Percentiles rank a stretch among this genome's conserved stretches.
Evolutionary conservation across 192 early-diverging fungal genomes (phyloP).

Genomic region (Linnemannia hyalina): DNA sequence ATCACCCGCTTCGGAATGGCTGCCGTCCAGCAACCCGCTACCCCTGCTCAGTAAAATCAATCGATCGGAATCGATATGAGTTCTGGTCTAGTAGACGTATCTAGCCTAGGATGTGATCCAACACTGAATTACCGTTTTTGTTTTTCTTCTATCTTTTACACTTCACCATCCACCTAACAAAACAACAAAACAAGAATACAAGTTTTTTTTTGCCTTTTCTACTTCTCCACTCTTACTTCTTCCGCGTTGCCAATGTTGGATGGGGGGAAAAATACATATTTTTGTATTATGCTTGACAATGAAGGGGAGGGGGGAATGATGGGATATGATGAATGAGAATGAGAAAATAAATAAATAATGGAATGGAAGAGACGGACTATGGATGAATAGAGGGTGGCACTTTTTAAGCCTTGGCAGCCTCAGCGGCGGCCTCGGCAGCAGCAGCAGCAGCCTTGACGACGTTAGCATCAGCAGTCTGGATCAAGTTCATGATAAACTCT

Average conservation of each 20-base stretch:
- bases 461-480: constrained; percentile 60
- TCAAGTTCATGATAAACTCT: constrained; percentile 64
- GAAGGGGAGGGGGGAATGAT: neutral
- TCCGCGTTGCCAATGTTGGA: neutral
- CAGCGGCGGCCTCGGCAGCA: constrained; percentile 21
- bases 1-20: constrained; percentile 54
- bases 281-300: constrained; percentile 1
- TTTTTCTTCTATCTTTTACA: neutral
- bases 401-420: constrained; percentile 25
- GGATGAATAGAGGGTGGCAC: neutral
- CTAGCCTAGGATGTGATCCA: neutral
- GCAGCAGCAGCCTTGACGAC: constrained; percentile 46
- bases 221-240: neutral
- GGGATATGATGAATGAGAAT: neutral
- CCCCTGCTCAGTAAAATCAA: constrained; percentile 14
- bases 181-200: neutral
- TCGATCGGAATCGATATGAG: neutral
- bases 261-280: neutral
- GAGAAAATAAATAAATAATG: neutral
- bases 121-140: neutral
- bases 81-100: neutral
- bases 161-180: neutral
- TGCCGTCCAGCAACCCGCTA: constrained; percentile 45
- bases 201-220: neutral
- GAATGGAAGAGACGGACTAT: neutral